phyloP scores from a whole-genome alignment of 2,329 filamentous ascomycete species.

The Pyrenophora graminea region DNA sequence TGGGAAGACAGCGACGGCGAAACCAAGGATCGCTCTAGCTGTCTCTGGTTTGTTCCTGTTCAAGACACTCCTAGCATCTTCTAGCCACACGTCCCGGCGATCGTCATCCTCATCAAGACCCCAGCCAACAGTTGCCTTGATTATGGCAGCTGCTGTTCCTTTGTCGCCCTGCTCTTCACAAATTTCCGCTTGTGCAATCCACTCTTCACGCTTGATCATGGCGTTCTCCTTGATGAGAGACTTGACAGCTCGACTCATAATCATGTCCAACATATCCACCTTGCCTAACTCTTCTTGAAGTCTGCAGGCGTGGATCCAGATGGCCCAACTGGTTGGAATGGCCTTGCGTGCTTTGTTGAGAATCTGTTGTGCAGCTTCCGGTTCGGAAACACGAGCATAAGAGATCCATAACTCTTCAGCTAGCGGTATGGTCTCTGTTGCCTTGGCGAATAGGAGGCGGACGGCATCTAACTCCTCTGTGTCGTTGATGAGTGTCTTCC shows the following conservation, averaged over 20 bases:
- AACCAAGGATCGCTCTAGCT: constrained; percentile 89
- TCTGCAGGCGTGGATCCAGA: constrained; percentile 93
- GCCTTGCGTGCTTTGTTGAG: constrained; percentile 94
- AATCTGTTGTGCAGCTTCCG: constrained; percentile 91
- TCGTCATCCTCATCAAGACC: constrained; percentile 94
- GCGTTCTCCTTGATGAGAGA: constrained; percentile 87
- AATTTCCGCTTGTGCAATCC: constrained; percentile 92
- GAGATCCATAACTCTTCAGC: constrained; percentile 96
- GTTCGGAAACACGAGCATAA: constrained; percentile 83
- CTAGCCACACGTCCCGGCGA: constrained; percentile 92
- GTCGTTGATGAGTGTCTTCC: constrained; percentile 96
- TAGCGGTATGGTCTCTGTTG: constrained; percentile 90
- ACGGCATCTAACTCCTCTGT: constrained; percentile 91
- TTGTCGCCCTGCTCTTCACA: constrained; percentile 91
- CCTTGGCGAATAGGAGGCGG: constrained; percentile 85
- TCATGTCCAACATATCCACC: constrained; percentile 72
- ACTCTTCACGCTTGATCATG: constrained; percentile 96
- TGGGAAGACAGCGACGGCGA: constrained; percentile 85
- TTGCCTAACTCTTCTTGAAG: constrained; percentile 89
- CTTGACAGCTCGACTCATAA: constrained; percentile 93
- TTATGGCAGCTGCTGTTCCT: constrained; percentile 84
- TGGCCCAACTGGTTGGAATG: constrained; percentile 87
- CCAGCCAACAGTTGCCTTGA: constrained; percentile 91
- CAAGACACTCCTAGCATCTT: constrained; percentile 84
- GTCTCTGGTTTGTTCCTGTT: constrained; percentile 84